Conservation (phyloP, 1,139 yeast genomes). For the Kazachstania sp. region DNA sequence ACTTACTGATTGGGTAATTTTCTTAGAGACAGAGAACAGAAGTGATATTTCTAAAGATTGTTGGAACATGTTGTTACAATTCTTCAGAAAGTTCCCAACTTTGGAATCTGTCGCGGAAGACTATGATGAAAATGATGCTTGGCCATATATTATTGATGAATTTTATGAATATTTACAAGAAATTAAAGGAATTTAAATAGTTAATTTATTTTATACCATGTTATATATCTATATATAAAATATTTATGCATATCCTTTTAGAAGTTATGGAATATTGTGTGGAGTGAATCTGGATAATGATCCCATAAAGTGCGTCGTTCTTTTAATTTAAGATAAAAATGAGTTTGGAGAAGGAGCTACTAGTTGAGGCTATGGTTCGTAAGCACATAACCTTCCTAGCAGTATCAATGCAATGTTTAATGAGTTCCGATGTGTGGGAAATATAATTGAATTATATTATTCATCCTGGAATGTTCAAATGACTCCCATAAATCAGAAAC, state of each 20-base stretch:
- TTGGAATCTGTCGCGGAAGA: constrained; percentile 43
- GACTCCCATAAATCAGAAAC: no score
- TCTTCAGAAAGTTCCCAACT: constrained; percentile 43
- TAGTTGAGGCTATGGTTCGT: no score
- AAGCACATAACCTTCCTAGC: no score
- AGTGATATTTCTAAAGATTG: constrained; percentile 54
- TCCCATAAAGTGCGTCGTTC: no score
- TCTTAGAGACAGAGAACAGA: constrained; percentile 20
- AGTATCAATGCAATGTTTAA: no score
- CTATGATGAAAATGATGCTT: constrained; percentile 75
- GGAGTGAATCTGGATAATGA: no score
- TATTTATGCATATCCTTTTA: not conserved
- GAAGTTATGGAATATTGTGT: no score
- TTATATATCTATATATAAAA: not conserved
- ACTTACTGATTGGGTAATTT: constrained; percentile 32
- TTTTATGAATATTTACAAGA: constrained; percentile 54
- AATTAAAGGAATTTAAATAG: constrained; percentile 5
- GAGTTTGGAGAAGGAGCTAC: no score
- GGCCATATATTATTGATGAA: constrained; percentile 88
- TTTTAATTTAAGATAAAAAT: no score
- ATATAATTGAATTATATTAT: no score
- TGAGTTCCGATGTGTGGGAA: no score
- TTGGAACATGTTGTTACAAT: constrained; percentile 77
- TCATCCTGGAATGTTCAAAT: no score
- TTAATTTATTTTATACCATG: not conserved